phyloP scores from a whole-genome alignment of 441 rosid species.

The Mallotus repandus region DNA sequence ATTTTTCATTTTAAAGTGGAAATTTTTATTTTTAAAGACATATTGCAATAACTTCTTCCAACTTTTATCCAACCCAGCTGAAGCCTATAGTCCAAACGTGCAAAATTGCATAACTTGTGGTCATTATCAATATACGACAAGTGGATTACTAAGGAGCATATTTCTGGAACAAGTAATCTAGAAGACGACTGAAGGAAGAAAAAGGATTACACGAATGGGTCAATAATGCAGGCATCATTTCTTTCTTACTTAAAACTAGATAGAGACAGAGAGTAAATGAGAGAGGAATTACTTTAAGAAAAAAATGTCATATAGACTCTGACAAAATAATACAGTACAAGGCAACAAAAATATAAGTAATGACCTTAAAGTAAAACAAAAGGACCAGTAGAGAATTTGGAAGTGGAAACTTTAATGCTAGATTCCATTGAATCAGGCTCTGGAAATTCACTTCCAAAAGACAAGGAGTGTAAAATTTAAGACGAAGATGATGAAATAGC shows the following conservation, averaged over 20 bases:
- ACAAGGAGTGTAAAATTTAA: constrained; percentile 12
- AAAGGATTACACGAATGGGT: constrained; percentile 20
- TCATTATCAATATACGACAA: neutral
- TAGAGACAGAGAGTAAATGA: constrained; percentile 4
- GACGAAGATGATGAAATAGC: neutral
- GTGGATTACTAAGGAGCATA: neutral
- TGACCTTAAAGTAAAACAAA: constrained; percentile 7
- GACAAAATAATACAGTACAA: neutral
- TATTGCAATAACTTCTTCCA: neutral
- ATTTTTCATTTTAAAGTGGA: neutral
- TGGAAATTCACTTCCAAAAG: constrained; percentile 39
- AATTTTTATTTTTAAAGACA: neutral
- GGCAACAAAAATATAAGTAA: neutral
- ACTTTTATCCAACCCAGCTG: too few relatives aligned
- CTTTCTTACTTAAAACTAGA: neutral
- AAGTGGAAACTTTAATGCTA: neutral
- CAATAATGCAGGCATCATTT: constrained; percentile 17
- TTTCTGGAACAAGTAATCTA: neutral
- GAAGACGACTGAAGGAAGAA: neutral
- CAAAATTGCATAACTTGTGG: too few relatives aligned
- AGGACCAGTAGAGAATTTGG: constrained; percentile 11
- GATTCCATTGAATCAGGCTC: constrained; percentile 32
- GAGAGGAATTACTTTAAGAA: constrained; percentile 20
- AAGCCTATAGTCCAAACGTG: too few relatives aligned
- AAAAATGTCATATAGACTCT: constrained; percentile 18